Evolutionary conservation across 768 basidiomycete genomes (phyloP).

Genomic region (Hypholoma fasciculare): DNA sequence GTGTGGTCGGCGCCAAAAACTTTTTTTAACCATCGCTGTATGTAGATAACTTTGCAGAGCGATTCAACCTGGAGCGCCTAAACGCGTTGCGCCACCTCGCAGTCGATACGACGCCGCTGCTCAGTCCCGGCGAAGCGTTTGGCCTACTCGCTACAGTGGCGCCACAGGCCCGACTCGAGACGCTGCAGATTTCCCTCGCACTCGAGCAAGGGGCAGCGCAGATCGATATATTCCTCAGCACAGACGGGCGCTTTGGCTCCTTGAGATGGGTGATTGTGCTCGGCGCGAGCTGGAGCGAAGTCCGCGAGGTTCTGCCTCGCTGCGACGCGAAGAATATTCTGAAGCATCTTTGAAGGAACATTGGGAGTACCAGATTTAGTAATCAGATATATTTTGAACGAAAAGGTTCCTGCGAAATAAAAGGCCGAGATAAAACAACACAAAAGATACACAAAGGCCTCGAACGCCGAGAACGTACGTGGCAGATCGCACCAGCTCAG

Average conservation of each 20-base stretch:
- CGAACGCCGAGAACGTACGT: neutral
- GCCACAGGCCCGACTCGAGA: constrained; percentile 5
- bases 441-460: neutral
- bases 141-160: constrained; percentile 4
- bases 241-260: constrained; percentile 4
- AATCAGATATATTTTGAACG: neutral
- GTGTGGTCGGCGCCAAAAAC: neutral
- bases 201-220: constrained; percentile 15
- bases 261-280: constrained; percentile 11
- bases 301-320: constrained; percentile 17
- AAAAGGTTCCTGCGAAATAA: neutral
- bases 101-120: constrained; percentile 9
- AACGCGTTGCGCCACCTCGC: constrained; percentile 5
- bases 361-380: neutral
- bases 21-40: neutral
- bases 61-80: constrained; percentile 11
- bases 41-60: constrained; percentile 12
- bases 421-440: neutral
- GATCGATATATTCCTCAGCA: constrained; percentile 14
- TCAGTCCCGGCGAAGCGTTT: constrained; percentile 12
- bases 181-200: constrained; percentile 10
- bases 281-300: constrained; percentile 12
- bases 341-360: neutral
- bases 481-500: constrained; percentile 4
- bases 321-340: constrained; percentile 16